These are phyloP conservation scores for Cryptococcus sp. DNA, from an alignment of 1,284 basidiomycete genomes.

Conservation along the genomic window DNA sequence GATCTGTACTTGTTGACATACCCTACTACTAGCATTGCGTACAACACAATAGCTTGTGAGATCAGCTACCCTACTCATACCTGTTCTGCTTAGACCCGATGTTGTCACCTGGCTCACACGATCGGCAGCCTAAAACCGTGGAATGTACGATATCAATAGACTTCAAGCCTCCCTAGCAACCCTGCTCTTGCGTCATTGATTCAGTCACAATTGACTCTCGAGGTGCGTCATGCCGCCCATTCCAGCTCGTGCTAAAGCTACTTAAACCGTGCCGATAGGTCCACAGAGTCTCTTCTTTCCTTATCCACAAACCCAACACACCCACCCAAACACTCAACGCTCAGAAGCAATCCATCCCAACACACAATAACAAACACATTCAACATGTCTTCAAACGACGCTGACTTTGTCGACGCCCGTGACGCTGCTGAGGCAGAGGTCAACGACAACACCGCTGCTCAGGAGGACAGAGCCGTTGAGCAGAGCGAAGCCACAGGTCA, in stretches of 20 bases:
- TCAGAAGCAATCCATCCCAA: neutral
- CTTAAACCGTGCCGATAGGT: too few relatives aligned
- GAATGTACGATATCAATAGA: neutral
- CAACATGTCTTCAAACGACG: slow-evolving; percentile 27
- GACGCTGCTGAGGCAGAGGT: slow-evolving; percentile 26
- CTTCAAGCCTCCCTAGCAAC: neutral
- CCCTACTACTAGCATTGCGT: too few relatives aligned
- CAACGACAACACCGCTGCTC: slow-evolving; percentile 58
- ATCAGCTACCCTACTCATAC: too few relatives aligned
- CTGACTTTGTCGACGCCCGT: slow-evolving; percentile 20
- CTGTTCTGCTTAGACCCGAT: too few relatives aligned
- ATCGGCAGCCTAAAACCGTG: too few relatives aligned
- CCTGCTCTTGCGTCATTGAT: neutral
- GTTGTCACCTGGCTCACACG: too few relatives aligned
- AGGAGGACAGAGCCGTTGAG: slow-evolving; percentile 52
- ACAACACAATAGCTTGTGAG: too few relatives aligned
- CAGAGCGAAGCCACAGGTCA: slow-evolving; percentile 40
- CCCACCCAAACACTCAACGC: neutral
- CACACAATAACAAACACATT: slow-evolving; percentile 5
- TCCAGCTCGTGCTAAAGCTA: too few relatives aligned
- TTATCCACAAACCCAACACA: neutral
- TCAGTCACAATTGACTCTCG: neutral
- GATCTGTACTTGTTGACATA: too few relatives aligned
- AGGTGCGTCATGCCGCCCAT: neutral
- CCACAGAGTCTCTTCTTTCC: too few relatives aligned